phyloP scores from a whole-genome alignment of 2,329 filamentous ascomycete species.

The Rhynchosporium secalis region DNA sequence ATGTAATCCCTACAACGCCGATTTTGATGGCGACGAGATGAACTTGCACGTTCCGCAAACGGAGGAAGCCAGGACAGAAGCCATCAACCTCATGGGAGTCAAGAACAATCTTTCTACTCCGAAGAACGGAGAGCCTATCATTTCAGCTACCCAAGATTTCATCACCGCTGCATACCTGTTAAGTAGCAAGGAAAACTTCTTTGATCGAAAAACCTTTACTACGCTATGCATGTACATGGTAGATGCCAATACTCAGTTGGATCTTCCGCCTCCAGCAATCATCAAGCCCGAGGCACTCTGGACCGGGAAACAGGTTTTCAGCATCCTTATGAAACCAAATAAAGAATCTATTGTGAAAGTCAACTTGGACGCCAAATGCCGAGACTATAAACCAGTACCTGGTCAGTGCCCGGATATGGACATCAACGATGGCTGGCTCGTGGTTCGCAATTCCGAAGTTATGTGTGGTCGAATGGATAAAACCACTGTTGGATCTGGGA shows the following conservation, averaged over 20 bases:
- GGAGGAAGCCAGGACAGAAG: constrained; percentile 92
- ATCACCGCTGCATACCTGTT: constrained; percentile 92
- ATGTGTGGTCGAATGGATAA: constrained; percentile 99
- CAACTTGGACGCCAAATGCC: constrained; percentile 91
- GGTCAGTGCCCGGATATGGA: constrained; percentile 69
- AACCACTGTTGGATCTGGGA: constrained; percentile 91
- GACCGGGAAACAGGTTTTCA: constrained; percentile 98
- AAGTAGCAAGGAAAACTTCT: constrained; percentile 91
- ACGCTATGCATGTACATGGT: constrained; percentile 96
- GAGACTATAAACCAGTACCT: constrained; percentile 68
- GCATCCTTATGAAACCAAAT: constrained; percentile 86
- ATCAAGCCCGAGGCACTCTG: constrained; percentile 83
- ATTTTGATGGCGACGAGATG: constrained; percentile 99
- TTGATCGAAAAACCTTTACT: constrained; percentile 82
- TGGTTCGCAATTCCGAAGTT: constrained; percentile 92
- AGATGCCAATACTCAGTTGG: constrained; percentile 72
- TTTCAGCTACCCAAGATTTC: constrained; percentile 98
- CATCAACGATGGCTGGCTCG: constrained; percentile 84
- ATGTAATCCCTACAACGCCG: constrained; percentile 96
- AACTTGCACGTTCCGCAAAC: constrained; percentile 97
- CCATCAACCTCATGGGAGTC: constrained; percentile 95
- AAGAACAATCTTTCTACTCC: constrained; percentile 95
- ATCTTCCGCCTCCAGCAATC: constrained; percentile 84
- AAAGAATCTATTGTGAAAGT: constrained; percentile 78
- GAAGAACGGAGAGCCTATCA: constrained; percentile 97